phyloP scores from a whole-genome alignment of 257 asterid species.

The Knoxia roxburghii region DNA sequence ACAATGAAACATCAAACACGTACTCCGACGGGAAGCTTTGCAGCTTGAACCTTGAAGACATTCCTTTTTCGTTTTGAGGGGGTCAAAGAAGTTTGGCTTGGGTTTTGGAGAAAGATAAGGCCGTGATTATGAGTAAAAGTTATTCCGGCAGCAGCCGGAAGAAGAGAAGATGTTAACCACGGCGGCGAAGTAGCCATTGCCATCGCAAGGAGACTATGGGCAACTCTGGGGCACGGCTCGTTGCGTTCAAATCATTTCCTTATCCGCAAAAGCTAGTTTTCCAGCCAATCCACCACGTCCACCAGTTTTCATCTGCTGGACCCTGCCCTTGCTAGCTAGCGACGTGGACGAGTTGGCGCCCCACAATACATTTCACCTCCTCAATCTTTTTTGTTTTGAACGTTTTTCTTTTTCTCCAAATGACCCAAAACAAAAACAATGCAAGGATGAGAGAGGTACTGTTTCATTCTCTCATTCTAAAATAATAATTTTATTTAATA shows the following conservation, averaged over 20 bases:
- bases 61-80: constrained; percentile 17
- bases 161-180: constrained; percentile 38
- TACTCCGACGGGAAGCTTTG: constrained; percentile 82
- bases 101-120: constrained; percentile 12
- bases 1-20: neutral
- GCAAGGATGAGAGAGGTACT: no score
- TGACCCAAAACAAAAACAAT: no score
- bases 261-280: constrained; percentile 3
- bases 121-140: constrained; percentile 17
- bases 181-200: constrained; percentile 32
- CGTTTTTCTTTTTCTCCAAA: no score
- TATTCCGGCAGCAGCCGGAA: constrained; percentile 27
- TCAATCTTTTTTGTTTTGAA: no score
- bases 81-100: neutral
- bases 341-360: neutral
- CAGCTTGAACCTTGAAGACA: constrained; percentile 58
- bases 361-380: neutral
- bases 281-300: neutral
- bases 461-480: no score
- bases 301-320: neutral
- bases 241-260: neutral
- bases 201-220: neutral
- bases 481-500: no score
- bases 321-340: neutral
- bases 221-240: neutral